Evolutionary conservation across 108 stramenopile species (phyloP).

Genomic region (Stephanodiscus minutulus): DNA sequence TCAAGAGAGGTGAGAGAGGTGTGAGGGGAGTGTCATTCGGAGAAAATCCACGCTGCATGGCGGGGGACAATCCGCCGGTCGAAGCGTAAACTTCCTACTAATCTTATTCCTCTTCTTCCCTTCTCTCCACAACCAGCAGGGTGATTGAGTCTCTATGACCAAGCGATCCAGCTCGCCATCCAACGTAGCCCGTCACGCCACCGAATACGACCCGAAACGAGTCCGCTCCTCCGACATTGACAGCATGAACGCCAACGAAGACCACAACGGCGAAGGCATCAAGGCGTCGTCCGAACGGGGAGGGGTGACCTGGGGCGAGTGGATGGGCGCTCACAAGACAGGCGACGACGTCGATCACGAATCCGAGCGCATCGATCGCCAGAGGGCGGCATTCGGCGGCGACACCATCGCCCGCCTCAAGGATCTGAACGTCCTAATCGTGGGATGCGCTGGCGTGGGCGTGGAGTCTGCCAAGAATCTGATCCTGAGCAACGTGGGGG

Average conservation of each 20-base stretch:
- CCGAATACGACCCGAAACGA: background rate
- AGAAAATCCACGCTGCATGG: no score
- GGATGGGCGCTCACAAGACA: constrained; percentile 54
- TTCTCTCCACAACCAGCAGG: background rate
- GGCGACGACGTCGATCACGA: constrained; percentile 47
- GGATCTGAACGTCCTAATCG: constrained; percentile 68
- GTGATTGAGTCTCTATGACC: background rate
- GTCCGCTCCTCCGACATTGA: background rate
- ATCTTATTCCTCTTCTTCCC: background rate
- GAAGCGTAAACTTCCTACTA: no score
- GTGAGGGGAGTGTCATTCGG: no score
- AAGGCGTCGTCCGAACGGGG: no score
- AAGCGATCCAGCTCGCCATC: background rate
- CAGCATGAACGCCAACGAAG: constrained; percentile 1
- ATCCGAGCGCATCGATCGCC: constrained; percentile 60
- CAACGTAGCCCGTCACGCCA: background rate
- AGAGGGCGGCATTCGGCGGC: constrained; percentile 56
- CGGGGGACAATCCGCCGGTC: no score
- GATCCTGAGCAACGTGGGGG: constrained; percentile 56
- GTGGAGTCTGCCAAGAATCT: constrained; percentile 74
- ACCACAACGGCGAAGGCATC: constrained; percentile 1
- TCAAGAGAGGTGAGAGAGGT: no score
- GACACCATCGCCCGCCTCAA: constrained; percentile 59
- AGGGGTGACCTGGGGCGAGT: constrained; percentile 45
- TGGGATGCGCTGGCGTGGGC: constrained; percentile 72